These are phyloP conservation scores for Suillus paluster DNA, from an alignment of 768 basidiomycete species.

Conservation along the genomic window DNA sequence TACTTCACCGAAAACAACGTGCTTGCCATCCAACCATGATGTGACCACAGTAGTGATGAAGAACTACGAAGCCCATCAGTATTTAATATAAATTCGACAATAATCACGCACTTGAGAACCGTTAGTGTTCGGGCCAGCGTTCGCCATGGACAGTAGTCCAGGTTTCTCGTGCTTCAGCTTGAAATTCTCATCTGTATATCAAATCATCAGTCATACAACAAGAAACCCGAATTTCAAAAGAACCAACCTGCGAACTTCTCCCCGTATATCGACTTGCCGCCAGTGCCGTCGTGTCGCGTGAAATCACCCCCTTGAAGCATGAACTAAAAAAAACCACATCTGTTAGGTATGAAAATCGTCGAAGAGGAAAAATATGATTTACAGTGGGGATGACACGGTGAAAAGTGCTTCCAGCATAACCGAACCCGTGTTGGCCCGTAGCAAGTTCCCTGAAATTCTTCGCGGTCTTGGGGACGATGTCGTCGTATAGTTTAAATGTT, in stretches of 20 bases:
- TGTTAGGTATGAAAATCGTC: not conserved
- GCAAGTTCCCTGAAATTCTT: slow-evolving; percentile 83
- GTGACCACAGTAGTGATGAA: slow-evolving; percentile 78
- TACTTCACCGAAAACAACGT: slow-evolving; percentile 55
- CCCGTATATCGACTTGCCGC: slow-evolving; percentile 88
- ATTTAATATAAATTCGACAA: not conserved
- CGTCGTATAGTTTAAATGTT: slow-evolving; percentile 83
- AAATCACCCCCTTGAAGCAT: slow-evolving; percentile 93
- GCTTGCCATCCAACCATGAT: slow-evolving; percentile 57
- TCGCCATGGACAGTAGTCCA: slow-evolving; percentile 84
- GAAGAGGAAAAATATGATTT: not conserved
- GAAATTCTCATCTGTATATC: slow-evolving; percentile 69
- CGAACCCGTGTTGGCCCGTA: slow-evolving; percentile 67
- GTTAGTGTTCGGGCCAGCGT: slow-evolving; percentile 81
- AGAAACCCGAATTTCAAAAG: not conserved
- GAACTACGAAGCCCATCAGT: slow-evolving; percentile 49
- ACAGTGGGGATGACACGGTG: slow-evolving; percentile 76
- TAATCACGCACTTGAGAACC: slow-evolving; percentile 65
- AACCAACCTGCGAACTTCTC: slow-evolving; percentile 7
- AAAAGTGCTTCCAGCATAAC: slow-evolving; percentile 71
- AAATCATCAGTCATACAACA: not conserved
- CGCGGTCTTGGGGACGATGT: slow-evolving; percentile 80
- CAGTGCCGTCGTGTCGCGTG: slow-evolving; percentile 73
- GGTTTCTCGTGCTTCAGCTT: slow-evolving; percentile 61
- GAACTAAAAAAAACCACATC: slow-evolving; percentile 46